phyloP scores from a whole-genome alignment of 2,329 filamentous ascomycete species.

The Monosporascus sp. region DNA sequence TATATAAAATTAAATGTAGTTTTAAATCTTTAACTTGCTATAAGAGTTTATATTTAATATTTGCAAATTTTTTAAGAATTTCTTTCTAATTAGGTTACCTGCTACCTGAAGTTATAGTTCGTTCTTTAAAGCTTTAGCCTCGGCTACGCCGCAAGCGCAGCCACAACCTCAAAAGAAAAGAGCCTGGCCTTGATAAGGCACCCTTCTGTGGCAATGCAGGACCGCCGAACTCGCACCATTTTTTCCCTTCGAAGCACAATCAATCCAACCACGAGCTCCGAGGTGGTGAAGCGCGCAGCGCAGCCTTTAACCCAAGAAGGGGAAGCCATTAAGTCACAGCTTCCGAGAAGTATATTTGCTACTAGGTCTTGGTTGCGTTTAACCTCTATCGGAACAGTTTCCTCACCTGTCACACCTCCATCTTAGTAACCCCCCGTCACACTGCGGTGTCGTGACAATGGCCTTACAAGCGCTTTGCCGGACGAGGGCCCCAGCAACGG shows the following conservation, averaged over 20 bases:
- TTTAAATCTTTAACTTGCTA: too few species aligned
- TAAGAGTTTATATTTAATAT: too few species aligned
- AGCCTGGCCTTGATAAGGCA: too few species aligned
- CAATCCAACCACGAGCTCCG: not conserved
- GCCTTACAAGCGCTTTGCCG: conserved; percentile 25
- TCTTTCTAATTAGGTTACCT: too few species aligned
- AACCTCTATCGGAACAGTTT: not conserved
- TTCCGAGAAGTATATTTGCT: not conserved
- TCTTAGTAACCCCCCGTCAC: conserved; percentile 1
- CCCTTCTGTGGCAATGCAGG: not conserved
- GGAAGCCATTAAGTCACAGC: not conserved
- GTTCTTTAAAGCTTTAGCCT: too few species aligned
- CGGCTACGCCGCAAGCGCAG: too few species aligned
- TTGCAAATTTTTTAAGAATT: too few species aligned
- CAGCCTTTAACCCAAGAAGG: not conserved
- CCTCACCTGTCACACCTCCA: not conserved
- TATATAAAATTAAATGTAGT: too few species aligned
- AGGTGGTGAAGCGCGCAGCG: too few species aligned
- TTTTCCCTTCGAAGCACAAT: not conserved
- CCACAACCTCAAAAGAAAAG: too few species aligned
- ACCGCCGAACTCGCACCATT: not conserved
- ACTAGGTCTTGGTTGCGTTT: not conserved
- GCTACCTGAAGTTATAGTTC: too few species aligned
- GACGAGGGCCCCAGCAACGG: conserved; percentile 18
- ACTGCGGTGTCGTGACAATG: conserved; percentile 15